These are phyloP conservation scores for Claviceps paspali DNA, from an alignment of 2,329 filamentous ascomycete genomes.

Conservation along the genomic window DNA sequence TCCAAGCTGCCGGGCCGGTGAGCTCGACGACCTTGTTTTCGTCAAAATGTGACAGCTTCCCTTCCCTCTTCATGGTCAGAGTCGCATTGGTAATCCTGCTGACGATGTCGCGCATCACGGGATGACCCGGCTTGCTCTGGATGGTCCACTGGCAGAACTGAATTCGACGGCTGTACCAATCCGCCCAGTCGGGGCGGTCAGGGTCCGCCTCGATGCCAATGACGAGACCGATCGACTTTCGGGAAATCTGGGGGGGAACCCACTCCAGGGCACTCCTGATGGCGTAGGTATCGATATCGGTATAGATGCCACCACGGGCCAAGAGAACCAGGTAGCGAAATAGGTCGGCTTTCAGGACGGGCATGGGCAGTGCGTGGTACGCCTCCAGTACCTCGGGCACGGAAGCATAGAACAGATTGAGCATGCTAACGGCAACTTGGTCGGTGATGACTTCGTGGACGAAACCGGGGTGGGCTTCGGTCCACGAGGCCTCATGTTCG, in stretches of 20 bases:
- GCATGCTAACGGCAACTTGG: conserved; percentile 62
- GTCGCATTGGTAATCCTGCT: conserved; percentile 73
- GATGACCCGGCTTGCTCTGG: conserved; percentile 86
- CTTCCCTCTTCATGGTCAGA: conserved; percentile 53
- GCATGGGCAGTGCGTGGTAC: conserved; percentile 55
- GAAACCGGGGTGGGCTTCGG: conserved; percentile 72
- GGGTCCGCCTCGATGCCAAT: conserved; percentile 95
- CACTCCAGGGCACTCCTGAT: conserved; percentile 74
- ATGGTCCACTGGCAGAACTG: conserved; percentile 99
- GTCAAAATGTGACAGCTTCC: conserved; percentile 41
- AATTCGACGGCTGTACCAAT: conserved; percentile 92
- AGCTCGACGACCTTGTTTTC: conserved; percentile 79
- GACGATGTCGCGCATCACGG: conserved; percentile 76
- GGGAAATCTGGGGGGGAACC: conserved; percentile 66
- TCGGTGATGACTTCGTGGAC: conserved; percentile 97
- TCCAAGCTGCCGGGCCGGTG: conserved; percentile 90
- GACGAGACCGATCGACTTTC: conserved; percentile 67
- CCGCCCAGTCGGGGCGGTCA: conserved; percentile 76
- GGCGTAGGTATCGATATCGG: conserved; percentile 81
- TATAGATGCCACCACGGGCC: conserved; percentile 55
- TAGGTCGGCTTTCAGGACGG: conserved; percentile 66
- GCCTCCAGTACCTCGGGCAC: conserved; percentile 67
- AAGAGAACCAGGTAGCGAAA: conserved; percentile 58
- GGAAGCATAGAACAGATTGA: conserved; percentile 75
- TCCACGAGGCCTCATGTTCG: conserved; percentile 79